Percentiles rank a stretch among this genome's conserved stretches.
Conservation (phyloP, 345 rosid genomes). For the Eucalyptus curtisii region DNA sequence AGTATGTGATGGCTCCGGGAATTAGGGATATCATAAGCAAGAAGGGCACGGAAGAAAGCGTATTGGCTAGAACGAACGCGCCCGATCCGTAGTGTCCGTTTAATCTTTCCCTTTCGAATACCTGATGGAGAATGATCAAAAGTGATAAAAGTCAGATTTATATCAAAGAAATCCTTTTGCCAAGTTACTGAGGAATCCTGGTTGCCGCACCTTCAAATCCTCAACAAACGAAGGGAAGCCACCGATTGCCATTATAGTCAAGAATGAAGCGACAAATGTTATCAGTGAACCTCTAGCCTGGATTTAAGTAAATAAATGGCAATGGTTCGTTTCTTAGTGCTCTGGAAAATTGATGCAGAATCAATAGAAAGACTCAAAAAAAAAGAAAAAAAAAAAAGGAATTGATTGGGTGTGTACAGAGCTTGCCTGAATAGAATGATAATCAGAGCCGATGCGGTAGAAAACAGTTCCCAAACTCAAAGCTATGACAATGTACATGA, state of each 20-base stretch:
- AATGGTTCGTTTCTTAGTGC: neutral
- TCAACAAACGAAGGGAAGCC: constrained; percentile 56
- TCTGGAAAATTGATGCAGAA: neutral
- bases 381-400: neutral
- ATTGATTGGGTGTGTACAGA: neutral
- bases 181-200: neutral
- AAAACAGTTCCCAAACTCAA: neutral
- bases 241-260: constrained; percentile 40
- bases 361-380: no score
- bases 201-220: constrained; percentile 32
- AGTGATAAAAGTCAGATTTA: neutral
- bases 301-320: neutral
- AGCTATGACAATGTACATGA: neutral
- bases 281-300: constrained; percentile 33
- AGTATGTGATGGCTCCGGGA: constrained; percentile 32
- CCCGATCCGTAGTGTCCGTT: constrained; percentile 39
- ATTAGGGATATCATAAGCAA: constrained; percentile 17
- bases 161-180: neutral
- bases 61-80: constrained; percentile 23
- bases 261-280: constrained; percentile 25
- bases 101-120: constrained; percentile 35
- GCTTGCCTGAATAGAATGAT: constrained; percentile 17
- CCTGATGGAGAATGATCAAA: neutral
- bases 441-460: neutral
- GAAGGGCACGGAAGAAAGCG: constrained; percentile 33